These are phyloP conservation scores for Eucommia ulmoides DNA, from an alignment of 257 asterid genomes.

Conservation along the genomic window DNA sequence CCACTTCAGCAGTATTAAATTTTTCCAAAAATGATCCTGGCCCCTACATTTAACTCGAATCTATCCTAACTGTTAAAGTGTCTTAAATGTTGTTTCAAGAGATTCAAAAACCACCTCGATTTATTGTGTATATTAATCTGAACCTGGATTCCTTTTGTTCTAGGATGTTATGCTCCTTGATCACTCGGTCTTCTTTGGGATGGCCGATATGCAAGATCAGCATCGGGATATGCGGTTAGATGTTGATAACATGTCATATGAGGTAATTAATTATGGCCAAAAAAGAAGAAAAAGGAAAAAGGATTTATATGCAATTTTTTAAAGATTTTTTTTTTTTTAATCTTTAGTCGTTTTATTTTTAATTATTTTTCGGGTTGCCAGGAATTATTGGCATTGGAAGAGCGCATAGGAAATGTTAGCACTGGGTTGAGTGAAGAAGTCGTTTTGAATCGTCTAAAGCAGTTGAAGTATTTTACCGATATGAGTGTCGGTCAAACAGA, in stretches of 20 bases:
- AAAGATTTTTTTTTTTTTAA: too few species aligned
- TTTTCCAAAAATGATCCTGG: too few species aligned
- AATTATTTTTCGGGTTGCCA: conserved; percentile 3
- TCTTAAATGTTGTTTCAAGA: too few species aligned
- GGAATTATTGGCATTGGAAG: conserved; percentile 38
- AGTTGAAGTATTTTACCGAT: conserved; percentile 12
- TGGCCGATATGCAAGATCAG: conserved; percentile 27
- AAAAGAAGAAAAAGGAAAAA: too few species aligned
- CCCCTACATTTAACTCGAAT: too few species aligned
- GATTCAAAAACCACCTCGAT: too few species aligned
- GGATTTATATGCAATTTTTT: too few species aligned
- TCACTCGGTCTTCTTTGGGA: conserved; percentile 30
- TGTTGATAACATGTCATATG: conserved; percentile 44
- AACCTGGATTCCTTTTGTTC: too few species aligned
- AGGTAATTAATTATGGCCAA: conserved; percentile 11
- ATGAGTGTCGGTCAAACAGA: conserved; percentile 12
- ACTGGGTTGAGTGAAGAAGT: conserved; percentile 31
- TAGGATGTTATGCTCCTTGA: conserved; percentile 40
- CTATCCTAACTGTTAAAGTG: too few species aligned
- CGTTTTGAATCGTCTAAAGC: conserved; percentile 22
- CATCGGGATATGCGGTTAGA: conserved; percentile 49
- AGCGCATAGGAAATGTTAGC: conserved; percentile 33
- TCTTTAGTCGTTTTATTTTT: background rate
- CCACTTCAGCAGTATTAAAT: too few species aligned
- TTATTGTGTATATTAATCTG: too few species aligned